phyloP scores from a whole-genome alignment of 1,139 yeast genomes.

The Yamadazyma atlantica region DNA sequence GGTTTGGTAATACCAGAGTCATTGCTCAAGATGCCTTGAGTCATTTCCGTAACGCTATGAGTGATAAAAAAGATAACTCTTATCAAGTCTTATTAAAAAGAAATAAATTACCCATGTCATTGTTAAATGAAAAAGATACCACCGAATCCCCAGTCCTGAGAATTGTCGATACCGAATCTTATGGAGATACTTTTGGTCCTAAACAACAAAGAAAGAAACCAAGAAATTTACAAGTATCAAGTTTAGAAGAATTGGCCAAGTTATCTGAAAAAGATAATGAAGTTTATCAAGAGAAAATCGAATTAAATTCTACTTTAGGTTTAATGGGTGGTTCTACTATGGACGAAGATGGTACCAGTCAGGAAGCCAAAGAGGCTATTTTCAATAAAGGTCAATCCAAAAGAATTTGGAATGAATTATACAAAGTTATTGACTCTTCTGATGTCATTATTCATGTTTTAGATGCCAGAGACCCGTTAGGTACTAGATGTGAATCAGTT shows the following conservation, averaged over 20 bases:
- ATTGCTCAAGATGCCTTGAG: conserved; percentile 94
- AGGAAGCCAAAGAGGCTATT: conserved; percentile 92
- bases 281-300: conserved; percentile 69
- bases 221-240: conserved; percentile 65
- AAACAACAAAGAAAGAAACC: conserved; percentile 94
- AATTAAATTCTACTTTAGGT: conserved; percentile 72
- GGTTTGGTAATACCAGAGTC: conserved; percentile 98
- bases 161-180: conserved; percentile 87
- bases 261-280: conserved; percentile 58
- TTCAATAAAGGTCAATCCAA: conserved; percentile 97
- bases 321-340: conserved; percentile 69
- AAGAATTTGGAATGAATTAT: conserved; percentile 97
- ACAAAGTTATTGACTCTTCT: conserved; percentile 93
- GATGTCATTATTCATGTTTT: conserved; percentile 95
- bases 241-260: conserved; percentile 78
- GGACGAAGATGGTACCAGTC: conserved; percentile 77
- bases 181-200: conserved; percentile 84
- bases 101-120: conserved; percentile 94
- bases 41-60: conserved; percentile 93
- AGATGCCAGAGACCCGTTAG: conserved; percentile 97
- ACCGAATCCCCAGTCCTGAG: conserved; percentile 75
- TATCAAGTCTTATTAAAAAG: conserved; percentile 86
- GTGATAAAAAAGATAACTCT: conserved; percentile 81
- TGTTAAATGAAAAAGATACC: conserved; percentile 79
- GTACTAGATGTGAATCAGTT: conserved; percentile 91